phyloP scores from a whole-genome alignment of 805 yeast species.

The Cyberlindnera bimundalis region DNA sequence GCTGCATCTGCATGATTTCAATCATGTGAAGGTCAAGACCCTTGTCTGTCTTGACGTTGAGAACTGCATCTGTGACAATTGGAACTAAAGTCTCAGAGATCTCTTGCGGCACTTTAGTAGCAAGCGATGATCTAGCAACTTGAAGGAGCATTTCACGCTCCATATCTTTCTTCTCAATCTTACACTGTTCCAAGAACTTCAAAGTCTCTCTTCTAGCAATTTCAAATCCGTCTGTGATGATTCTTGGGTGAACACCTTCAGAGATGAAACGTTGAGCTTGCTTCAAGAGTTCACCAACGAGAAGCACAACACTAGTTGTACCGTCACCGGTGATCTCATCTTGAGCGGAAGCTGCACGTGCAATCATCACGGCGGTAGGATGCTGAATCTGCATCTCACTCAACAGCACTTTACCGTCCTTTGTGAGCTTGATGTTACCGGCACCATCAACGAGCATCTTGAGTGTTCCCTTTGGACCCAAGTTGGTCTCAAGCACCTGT shows the following conservation, averaged over 20 bases:
- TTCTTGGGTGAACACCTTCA: slow-evolving; percentile 96
- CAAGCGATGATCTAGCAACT: slow-evolving; percentile 85
- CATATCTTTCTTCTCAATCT: slow-evolving; percentile 43
- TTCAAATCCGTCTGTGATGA: slow-evolving; percentile 93
- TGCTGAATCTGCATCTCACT: slow-evolving; percentile 96
- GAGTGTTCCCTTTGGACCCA: slow-evolving; percentile 96
- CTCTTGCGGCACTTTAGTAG: slow-evolving; percentile 80
- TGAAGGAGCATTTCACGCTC: slow-evolving; percentile 88
- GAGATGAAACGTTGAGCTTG: slow-evolving; percentile 89
- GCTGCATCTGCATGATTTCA: slow-evolving; percentile 98
- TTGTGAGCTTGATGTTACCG: slow-evolving; percentile 91
- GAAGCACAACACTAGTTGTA: slow-evolving; percentile 89
- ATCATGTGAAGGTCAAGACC: slow-evolving; percentile 90
- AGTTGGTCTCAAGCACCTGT: slow-evolving; percentile 82
- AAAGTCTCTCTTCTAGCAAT: slow-evolving; percentile 75
- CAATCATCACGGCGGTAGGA: slow-evolving; percentile 87
- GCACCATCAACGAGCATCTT: slow-evolving; percentile 97
- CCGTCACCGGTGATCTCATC: slow-evolving; percentile 99
- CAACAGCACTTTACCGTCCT: slow-evolving; percentile 91
- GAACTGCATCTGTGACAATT: slow-evolving; percentile 93
- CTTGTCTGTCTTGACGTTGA: slow-evolving; percentile 61
- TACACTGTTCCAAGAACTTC: slow-evolving; percentile 64
- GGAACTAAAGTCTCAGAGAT: slow-evolving; percentile 83
- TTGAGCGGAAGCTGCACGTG: slow-evolving; percentile 97
- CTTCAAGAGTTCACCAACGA: slow-evolving; percentile 90